Percentiles rank a stretch among this genome's conserved stretches.
Conservation (phyloP, 2,329 filamentous ascomycete genomes). For the Alternaria sp. region DNA sequence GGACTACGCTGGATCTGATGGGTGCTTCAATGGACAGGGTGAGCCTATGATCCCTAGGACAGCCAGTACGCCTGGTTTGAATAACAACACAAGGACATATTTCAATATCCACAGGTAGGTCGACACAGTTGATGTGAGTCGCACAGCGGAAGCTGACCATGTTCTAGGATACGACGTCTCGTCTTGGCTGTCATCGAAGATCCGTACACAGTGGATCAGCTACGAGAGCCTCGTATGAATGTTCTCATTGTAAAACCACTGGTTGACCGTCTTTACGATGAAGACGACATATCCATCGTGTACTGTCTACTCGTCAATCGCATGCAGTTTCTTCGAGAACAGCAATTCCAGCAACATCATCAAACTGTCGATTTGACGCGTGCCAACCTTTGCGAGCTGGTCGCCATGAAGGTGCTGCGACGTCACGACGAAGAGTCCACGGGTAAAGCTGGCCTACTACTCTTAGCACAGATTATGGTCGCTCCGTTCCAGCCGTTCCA, state of each 20-base stretch:
- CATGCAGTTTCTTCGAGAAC: constrained; percentile 78
- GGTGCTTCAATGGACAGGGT: constrained; percentile 49
- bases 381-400: constrained; percentile 78
- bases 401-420: constrained; percentile 78
- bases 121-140: not conserved
- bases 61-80: constrained; percentile 59
- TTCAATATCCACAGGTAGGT: constrained; percentile 72
- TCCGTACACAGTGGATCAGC: constrained; percentile 74
- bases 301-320: constrained; percentile 86
- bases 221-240: constrained; percentile 82
- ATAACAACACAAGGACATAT: constrained; percentile 73
- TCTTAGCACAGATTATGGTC: constrained; percentile 79
- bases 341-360: constrained; percentile 75
- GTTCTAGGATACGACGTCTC: constrained; percentile 50
- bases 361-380: constrained; percentile 82
- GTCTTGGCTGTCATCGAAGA: constrained; percentile 62
- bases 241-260: constrained; percentile 78
- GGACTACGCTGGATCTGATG: constrained; percentile 54
- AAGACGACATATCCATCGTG: constrained; percentile 80
- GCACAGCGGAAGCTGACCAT: not conserved
- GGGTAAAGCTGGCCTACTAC: constrained; percentile 71
- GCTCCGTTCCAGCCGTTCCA: constrained; percentile 87
- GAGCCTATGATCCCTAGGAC: constrained; percentile 45
- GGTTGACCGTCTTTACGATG: constrained; percentile 82
- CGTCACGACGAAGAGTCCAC: constrained; percentile 80